Base-by-base conservation (phyloP, 805 yeast species). In the Metschnikowia picachoensis region DNA sequence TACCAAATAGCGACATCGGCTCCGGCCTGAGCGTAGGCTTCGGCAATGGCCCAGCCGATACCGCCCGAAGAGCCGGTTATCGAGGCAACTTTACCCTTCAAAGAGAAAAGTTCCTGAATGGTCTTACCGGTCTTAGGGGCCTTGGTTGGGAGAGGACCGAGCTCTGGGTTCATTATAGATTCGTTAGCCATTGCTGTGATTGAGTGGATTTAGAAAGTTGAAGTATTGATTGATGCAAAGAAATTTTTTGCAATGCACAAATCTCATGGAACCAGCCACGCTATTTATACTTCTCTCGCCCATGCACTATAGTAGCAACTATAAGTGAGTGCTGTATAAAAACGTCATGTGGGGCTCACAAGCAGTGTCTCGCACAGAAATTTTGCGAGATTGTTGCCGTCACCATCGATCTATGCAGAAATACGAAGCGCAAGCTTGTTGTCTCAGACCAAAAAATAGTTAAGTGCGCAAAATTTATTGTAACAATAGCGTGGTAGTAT, bases 21-120 rank as follows among this genome's bases (percentile, higher is more conserved):
- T 42, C 96, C 96, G 4, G 92, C 92, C 67, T 87, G 92, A 41
- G 90, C 85, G 58, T 73, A 87, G 2, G 89, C 91, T 63, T 81
- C 86, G 37, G 95, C 95, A 31, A 86, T 85, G 4, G 87, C 87
- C 56, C 65, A 78, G 13, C 96, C 96, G 53, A 88, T 87, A 30
- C 96, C 96, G 38, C 85, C 74, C 14, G 91, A 82, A 11, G 88
- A 86, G 38, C 96, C 96, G n/a, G 95, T 85, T 48, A 88, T 78
- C 4, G 87, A 80, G 27, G 95, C 94, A 12, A 83, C 84, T 66
- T 86, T 87, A 27, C 94, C 95, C 67, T 83, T 83, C 49, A 88
- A 74, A 3, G 88, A 82, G 66, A 88, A 87, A 53, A 85, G 71
- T 51, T 85, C 91, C 51, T 83, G 66, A 31, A 83, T 81, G 59